Percentiles rank a stretch among this genome's conserved stretches.
phyloP scores from a whole-genome alignment of 441 rosid species.

The Populus tomentosa region DNA sequence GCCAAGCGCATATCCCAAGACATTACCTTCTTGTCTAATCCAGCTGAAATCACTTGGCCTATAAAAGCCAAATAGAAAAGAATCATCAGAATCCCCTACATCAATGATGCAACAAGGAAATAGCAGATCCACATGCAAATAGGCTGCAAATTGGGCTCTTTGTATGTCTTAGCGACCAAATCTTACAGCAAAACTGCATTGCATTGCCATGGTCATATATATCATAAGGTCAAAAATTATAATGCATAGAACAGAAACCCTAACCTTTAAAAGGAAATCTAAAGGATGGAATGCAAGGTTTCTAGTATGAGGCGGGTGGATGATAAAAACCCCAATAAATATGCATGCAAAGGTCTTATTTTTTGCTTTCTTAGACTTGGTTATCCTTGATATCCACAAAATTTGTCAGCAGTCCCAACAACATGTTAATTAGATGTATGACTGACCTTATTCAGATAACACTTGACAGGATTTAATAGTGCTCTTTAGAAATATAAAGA shows the following conservation, averaged over 20 bases:
- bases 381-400: neutral
- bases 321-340: neutral
- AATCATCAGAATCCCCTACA: neutral
- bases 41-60: slow-evolving; percentile 65
- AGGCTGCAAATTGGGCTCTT: neutral
- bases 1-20: slow-evolving; percentile 56
- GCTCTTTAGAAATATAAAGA: neutral
- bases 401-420: neutral
- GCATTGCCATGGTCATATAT: neutral
- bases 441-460: neutral
- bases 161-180: neutral
- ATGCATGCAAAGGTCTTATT: neutral
- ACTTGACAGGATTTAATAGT: neutral
- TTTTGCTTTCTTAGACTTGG: neutral
- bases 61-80: slow-evolving; percentile 12
- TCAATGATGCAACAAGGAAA: neutral
- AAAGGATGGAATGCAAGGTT: neutral
- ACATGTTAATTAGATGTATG: neutral
- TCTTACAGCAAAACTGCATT: neutral
- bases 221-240: neutral
- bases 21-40: slow-evolving; percentile 66
- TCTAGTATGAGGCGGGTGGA: neutral
- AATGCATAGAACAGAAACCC: neutral
- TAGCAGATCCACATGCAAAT: neutral
- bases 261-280: neutral